phyloP scores from a whole-genome alignment of 2,329 filamentous ascomycete species.

The Beauveria bassiana region DNA sequence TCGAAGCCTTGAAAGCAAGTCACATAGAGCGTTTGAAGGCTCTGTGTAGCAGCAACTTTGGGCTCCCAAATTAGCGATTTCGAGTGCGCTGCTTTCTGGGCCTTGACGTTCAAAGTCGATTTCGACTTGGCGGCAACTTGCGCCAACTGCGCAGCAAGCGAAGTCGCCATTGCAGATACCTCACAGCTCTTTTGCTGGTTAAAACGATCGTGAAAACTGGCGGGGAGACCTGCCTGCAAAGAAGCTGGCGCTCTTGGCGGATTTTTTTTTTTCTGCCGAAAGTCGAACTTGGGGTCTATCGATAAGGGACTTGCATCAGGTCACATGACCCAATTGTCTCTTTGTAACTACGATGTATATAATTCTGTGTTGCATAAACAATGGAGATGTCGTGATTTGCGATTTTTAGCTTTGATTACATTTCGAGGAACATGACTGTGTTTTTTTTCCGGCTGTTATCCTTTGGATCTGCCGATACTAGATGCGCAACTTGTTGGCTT shows the following conservation, averaged over 20 bases:
- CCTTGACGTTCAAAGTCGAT: slow-evolving; percentile 84
- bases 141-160: slow-evolving; percentile 88
- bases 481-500: not conserved
- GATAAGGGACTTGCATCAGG: not conserved
- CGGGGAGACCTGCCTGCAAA: not conserved
- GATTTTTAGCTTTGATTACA: not conserved
- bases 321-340: slow-evolving; percentile 1
- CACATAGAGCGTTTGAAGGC: slow-evolving; percentile 79
- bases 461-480: not conserved
- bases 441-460: not conserved
- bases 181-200: not conserved
- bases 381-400: not conserved
- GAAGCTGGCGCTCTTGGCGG: not conserved
- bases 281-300: not conserved
- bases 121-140: slow-evolving; percentile 86
- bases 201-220: not conserved
- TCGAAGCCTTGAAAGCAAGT: slow-evolving; percentile 85
- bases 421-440: not conserved
- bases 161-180: slow-evolving; percentile 58
- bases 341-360: not conserved
- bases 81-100: slow-evolving; percentile 83
- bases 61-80: slow-evolving; percentile 93
- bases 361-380: not conserved
- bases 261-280: slow-evolving; percentile 10
- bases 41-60: slow-evolving; percentile 76